Conservation (phyloP, 2,329 filamentous ascomycete species). For the Sclerotinia borealis region DNA sequence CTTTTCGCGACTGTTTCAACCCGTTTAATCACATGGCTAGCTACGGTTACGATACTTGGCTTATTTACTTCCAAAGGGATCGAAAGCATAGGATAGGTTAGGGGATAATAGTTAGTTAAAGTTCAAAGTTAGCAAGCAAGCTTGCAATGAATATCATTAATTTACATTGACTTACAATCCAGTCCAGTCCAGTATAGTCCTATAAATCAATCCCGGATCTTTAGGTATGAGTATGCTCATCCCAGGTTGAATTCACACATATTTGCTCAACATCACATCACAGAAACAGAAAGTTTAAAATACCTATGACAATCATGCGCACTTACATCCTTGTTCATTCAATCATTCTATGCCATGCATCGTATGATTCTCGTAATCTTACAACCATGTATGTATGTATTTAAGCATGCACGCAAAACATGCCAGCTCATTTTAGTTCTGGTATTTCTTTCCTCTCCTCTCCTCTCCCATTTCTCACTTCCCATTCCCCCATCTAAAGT, state of each 20-base stretch:
- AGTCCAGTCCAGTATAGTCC: too few species aligned
- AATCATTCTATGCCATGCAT: not conserved
- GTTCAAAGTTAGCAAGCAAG: too few species aligned
- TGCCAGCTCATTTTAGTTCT: not conserved
- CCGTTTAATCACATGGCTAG: not conserved
- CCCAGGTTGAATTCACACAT: too few species aligned
- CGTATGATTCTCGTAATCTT: conserved; percentile 1
- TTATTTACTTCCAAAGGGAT: not conserved
- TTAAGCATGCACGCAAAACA: not conserved
- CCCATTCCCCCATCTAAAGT: too few species aligned
- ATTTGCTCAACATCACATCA: too few species aligned
- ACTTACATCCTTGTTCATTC: not conserved
- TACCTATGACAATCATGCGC: not conserved
- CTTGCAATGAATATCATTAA: too few species aligned
- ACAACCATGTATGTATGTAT: conserved; percentile 5
- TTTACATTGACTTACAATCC: too few species aligned
- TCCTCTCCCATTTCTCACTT: not conserved
- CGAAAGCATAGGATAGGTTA: too few species aligned
- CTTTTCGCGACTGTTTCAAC: not conserved
- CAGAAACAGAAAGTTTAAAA: not conserved
- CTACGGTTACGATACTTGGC: not conserved
- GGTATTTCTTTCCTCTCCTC: not conserved
- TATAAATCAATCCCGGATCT: too few species aligned
- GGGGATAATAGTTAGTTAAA: too few species aligned
- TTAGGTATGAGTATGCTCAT: too few species aligned